These are phyloP conservation scores for Pichia cactophila DNA, from an alignment of 1,139 yeast genomes.

Conservation along the genomic window DNA sequence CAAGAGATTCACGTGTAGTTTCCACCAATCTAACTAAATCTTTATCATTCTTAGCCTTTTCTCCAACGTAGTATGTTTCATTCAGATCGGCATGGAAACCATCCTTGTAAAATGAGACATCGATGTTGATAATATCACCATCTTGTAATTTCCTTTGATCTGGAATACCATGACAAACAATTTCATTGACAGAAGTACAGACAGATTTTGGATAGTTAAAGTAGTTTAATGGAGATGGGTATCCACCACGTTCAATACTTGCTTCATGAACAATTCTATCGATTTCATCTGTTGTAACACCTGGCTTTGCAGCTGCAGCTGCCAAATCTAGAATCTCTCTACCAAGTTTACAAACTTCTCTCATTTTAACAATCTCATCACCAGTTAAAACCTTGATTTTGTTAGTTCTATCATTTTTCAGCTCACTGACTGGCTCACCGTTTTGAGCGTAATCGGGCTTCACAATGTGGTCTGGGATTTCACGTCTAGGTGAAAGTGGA, in stretches of 20 bases:
- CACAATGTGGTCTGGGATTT: conserved; percentile 62
- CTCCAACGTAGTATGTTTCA: conserved; percentile 96
- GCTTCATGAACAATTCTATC: conserved; percentile 84
- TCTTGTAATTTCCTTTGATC: conserved; percentile 79
- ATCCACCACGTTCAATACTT: conserved; percentile 80
- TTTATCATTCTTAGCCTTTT: conserved; percentile 65
- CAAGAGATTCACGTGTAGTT: conserved; percentile 86
- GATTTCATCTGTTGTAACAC: conserved; percentile 88
- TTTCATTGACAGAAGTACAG: conserved; percentile 91
- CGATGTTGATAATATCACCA: conserved; percentile 92
- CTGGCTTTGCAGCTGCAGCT: conserved; percentile 77
- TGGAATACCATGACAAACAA: conserved; percentile 96
- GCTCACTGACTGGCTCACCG: conserved; percentile 78
- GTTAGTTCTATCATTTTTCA: conserved; percentile 60
- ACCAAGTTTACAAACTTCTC: conserved; percentile 67
- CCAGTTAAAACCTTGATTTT: conserved; percentile 55
- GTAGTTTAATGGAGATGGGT: conserved; percentile 94
- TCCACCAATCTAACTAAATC: conserved; percentile 85
- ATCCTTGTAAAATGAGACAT: conserved; percentile 73
- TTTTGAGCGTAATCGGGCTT: conserved; percentile 79
- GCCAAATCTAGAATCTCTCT: conserved; percentile 85
- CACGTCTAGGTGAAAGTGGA: conserved; percentile 68
- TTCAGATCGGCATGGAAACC: conserved; percentile 94
- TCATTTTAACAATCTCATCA: conserved; percentile 65
- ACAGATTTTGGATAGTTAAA: conserved; percentile 89